Evolutionary conservation across 148 eudicot genomes (phyloP).

Genomic region (Cornus florida): DNA sequence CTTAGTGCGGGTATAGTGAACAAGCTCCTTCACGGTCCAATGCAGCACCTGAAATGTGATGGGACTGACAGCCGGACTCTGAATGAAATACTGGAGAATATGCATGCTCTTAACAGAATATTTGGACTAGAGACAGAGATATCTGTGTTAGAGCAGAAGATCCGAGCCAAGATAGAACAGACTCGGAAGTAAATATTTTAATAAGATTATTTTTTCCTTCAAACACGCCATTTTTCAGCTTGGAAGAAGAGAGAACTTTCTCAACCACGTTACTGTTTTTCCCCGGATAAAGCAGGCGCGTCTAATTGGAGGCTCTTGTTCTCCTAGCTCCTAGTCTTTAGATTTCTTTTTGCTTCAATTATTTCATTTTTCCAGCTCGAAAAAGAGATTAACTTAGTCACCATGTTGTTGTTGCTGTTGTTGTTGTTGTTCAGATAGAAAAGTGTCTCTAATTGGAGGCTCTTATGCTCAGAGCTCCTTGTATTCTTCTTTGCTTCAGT

Average conservation of each 20-base stretch:
- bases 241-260: background rate
- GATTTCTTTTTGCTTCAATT: no score
- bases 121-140: slow-evolving; percentile 42
- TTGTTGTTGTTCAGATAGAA: no score
- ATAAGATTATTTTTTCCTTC: background rate
- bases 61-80: slow-evolving; percentile 23
- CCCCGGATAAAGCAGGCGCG: background rate
- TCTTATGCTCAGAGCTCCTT: no score
- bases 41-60: slow-evolving; percentile 52
- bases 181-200: slow-evolving; percentile 14
- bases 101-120: slow-evolving; percentile 49
- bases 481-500: no score
- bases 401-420: no score
- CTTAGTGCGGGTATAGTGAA: slow-evolving; percentile 44
- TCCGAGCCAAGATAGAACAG: slow-evolving; percentile 44
- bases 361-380: no score
- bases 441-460: no score
- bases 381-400: no score
- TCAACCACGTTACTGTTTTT: background rate
- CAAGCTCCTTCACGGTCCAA: slow-evolving; percentile 60
- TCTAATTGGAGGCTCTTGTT: background rate
- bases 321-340: background rate
- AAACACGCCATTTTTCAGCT: background rate
- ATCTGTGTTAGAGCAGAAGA: slow-evolving; percentile 42
- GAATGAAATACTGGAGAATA: slow-evolving; percentile 45